Conservation (phyloP, 345 rosid genomes). For the Corymbia maculata region DNA sequence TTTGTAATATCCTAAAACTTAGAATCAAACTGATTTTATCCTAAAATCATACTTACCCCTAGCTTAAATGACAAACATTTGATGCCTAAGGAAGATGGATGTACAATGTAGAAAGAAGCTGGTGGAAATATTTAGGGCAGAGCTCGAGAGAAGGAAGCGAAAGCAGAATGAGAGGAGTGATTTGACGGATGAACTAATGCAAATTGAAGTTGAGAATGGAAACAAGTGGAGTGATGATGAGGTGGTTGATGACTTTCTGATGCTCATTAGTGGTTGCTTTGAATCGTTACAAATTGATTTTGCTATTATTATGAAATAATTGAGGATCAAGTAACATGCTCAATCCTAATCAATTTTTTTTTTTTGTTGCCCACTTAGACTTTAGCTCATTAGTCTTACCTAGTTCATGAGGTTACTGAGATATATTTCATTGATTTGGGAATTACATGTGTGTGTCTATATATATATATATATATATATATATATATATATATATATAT, state of each 20-base stretch:
- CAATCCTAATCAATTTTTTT: no score
- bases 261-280: constrained; percentile 19
- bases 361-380: no score
- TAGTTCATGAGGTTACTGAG: background rate
- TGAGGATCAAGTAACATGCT: no score
- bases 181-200: constrained; percentile 28
- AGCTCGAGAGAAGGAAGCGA: constrained; percentile 17
- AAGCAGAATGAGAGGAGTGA: background rate
- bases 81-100: background rate
- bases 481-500: no score
- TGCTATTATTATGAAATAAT: background rate
- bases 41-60: background rate
- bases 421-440: background rate
- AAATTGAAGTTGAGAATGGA: constrained; percentile 21
- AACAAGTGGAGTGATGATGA: constrained; percentile 18
- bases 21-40: background rate
- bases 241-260: constrained; percentile 16
- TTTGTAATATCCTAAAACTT: no score
- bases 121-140: constrained; percentile 1
- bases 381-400: no score
- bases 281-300: background rate
- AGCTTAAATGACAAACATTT: background rate
- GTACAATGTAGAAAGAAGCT: constrained; percentile 15
- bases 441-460: background rate
- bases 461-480: no score